Conservation (phyloP, 768 basidiomycete species). For the Austroboletus eburneus region DNA sequence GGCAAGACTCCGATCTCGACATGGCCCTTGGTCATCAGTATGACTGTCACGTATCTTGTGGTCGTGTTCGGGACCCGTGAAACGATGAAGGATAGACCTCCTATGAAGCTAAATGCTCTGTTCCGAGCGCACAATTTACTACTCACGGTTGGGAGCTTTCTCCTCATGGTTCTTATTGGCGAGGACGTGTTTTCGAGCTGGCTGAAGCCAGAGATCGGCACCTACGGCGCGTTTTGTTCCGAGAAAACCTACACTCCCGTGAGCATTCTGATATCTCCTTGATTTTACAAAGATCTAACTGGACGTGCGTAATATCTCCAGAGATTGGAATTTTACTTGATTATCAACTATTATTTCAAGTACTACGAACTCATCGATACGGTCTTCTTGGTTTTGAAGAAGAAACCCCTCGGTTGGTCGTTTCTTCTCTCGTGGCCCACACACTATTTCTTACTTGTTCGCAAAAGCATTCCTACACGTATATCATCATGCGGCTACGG, state of each 20-base stretch:
- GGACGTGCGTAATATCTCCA: conserved; percentile 27
- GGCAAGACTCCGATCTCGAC: conserved; percentile 83
- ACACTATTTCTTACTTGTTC: no score
- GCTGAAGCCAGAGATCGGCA: conserved; percentile 68
- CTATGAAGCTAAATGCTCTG: conserved; percentile 67
- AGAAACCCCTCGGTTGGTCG: conserved; percentile 84
- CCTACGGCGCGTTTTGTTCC: conserved; percentile 73
- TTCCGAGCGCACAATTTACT: conserved; percentile 89
- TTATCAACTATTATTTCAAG: conserved; percentile 97
- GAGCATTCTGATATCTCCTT: conserved; percentile 28
- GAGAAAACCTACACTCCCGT: conserved; percentile 78
- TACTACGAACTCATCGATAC: conserved; percentile 94
- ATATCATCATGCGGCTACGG: conserved; percentile 96
- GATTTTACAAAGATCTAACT: background rate
- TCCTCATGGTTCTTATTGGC: conserved; percentile 76
- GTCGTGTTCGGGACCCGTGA: conserved; percentile 80
- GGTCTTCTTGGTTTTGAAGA: conserved; percentile 92
- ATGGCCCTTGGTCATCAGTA: conserved; percentile 55
- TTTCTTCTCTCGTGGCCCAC: background rate
- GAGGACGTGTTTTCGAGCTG: conserved; percentile 84
- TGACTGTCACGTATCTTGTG: conserved; percentile 75
- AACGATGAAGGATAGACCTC: conserved; percentile 71
- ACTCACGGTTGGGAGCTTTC: conserved; percentile 71
- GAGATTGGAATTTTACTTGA: conserved; percentile 91
- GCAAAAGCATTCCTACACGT: conserved; percentile 91